Evolutionary conservation across 2,329 filamentous ascomycete species (phyloP).

Genomic region (Trichoderma sp.): DNA sequence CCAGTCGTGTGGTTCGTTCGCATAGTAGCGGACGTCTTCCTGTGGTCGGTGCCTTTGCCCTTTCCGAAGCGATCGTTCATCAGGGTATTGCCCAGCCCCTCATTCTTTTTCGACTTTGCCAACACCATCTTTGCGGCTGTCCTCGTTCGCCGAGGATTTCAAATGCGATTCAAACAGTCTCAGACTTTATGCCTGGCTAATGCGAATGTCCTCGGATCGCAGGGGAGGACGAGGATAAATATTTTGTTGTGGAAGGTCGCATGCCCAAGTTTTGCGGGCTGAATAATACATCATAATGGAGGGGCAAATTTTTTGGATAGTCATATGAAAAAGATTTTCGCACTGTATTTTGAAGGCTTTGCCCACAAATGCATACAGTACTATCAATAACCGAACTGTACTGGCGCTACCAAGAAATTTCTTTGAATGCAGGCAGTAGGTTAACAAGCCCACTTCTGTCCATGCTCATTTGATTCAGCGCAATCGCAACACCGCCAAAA

Average conservation of each 20-base stretch:
- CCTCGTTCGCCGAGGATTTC: not conserved
- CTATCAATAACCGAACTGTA: constrained; percentile 26
- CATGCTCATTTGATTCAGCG: constrained; percentile 11
- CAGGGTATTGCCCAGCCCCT: constrained; percentile 92
- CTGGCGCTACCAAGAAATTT: constrained; percentile 33
- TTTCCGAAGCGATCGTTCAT: constrained; percentile 99
- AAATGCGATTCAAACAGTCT: not conserved
- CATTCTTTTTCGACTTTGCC: constrained; percentile 91
- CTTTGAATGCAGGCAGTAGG: constrained; percentile 11
- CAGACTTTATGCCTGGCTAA: not conserved
- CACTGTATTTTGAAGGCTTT: constrained; percentile 30
- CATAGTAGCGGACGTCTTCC: constrained; percentile 59
- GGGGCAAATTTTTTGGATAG: constrained; percentile 47
- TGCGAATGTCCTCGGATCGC: not conserved
- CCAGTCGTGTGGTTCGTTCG: constrained; percentile 77
- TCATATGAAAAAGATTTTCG: constrained; percentile 19
- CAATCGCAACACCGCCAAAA: constrained; percentile 45
- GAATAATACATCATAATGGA: constrained; percentile 43
- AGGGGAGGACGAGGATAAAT: not conserved
- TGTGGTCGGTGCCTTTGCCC: constrained; percentile 80
- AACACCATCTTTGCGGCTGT: constrained; percentile 48
- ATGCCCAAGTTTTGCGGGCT: constrained; percentile 26
- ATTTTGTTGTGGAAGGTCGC: constrained; percentile 17
- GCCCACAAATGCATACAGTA: constrained; percentile 29
- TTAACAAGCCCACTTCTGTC: constrained; percentile 23